Conservation (phyloP, 1,139 yeast species). For the Hanseniaspora gamundiae region DNA sequence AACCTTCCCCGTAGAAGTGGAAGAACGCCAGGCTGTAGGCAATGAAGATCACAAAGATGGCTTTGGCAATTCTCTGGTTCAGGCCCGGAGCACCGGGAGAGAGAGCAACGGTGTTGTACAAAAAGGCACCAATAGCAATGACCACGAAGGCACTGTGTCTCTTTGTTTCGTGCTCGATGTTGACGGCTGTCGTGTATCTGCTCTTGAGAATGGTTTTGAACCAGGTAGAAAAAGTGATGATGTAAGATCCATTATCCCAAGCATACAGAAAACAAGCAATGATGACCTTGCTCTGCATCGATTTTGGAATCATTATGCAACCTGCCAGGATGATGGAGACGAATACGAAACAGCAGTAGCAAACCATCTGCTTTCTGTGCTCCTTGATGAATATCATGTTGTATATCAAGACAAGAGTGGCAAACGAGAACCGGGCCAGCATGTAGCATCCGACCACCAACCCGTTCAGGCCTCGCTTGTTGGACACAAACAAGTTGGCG, state of each 20-base stretch:
- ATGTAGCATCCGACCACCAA: conserved; percentile 18
- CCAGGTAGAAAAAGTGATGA: conserved; percentile 35
- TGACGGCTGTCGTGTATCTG: conserved; percentile 45
- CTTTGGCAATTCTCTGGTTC: neutral
- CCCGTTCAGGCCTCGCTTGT: conserved; percentile 17
- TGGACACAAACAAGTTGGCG: conserved; percentile 18
- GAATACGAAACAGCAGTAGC: conserved; percentile 28
- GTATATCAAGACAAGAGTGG: conserved; percentile 27
- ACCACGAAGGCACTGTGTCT: conserved; percentile 46
- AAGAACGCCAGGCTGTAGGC: neutral
- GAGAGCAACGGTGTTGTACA: conserved; percentile 42
- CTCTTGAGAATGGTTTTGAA: conserved; percentile 32
- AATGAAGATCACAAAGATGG: neutral
- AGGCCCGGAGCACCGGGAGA: neutral
- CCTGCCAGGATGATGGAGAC: conserved; percentile 32
- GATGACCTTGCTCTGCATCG: conserved; percentile 29
- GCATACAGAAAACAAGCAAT: conserved; percentile 32
- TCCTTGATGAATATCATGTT: conserved; percentile 39
- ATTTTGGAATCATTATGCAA: conserved; percentile 25
- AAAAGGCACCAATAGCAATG: conserved; percentile 55
- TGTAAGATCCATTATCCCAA: conserved; percentile 31
- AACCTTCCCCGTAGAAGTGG: neutral
- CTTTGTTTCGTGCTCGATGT: conserved; percentile 58
- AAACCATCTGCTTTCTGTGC: conserved; percentile 40
- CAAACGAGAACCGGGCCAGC: conserved; percentile 14